Evolutionary conservation across 1,139 yeast genomes (phyloP).

Genomic region (Debaryomyces fabryi): DNA sequence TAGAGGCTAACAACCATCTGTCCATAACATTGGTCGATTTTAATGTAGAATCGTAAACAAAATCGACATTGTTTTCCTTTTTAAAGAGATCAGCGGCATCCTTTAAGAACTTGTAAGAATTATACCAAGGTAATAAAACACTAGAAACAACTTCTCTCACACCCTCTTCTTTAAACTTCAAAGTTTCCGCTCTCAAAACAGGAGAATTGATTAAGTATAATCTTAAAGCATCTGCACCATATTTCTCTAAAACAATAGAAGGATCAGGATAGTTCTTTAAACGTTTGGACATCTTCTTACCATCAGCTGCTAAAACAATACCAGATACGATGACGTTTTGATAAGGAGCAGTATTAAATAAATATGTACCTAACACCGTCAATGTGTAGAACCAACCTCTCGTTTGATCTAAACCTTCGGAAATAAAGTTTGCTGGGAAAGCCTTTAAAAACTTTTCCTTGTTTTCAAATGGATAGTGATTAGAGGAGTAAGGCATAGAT

Average conservation of each 20-base stretch:
- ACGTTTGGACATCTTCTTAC: conserved; percentile 99
- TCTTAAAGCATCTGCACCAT: conserved; percentile 98
- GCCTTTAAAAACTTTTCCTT: conserved; percentile 70
- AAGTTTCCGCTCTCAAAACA: conserved; percentile 92
- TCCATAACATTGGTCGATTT: conserved; percentile 91
- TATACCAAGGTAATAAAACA: conserved; percentile 98
- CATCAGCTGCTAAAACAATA: conserved; percentile 95
- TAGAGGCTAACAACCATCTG: conserved; percentile 92
- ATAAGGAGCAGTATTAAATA: conserved; percentile 91
- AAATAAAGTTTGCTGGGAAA: conserved; percentile 96
- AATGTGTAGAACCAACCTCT: conserved; percentile 99
- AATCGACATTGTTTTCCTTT: conserved; percentile 72
- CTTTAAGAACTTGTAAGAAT: conserved; percentile 93
- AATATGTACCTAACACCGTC: conserved; percentile 92
- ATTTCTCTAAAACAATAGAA: conserved; percentile 70
- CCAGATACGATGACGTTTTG: conserved; percentile 96
- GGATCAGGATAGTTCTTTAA: conserved; percentile 99
- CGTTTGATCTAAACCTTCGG: conserved; percentile 99
- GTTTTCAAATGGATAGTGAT: conserved; percentile 94
- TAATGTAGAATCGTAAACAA: conserved; percentile 67
- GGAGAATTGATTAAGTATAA: conserved; percentile 96
- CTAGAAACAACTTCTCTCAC: conserved; percentile 96
- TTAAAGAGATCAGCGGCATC: conserved; percentile 87
- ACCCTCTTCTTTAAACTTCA: conserved; percentile 97
- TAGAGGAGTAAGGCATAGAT: conserved; percentile 97